These are phyloP conservation scores for Diaporthe velutina DNA, from an alignment of 2,329 filamentous ascomycete genomes.

Conservation along the genomic window DNA sequence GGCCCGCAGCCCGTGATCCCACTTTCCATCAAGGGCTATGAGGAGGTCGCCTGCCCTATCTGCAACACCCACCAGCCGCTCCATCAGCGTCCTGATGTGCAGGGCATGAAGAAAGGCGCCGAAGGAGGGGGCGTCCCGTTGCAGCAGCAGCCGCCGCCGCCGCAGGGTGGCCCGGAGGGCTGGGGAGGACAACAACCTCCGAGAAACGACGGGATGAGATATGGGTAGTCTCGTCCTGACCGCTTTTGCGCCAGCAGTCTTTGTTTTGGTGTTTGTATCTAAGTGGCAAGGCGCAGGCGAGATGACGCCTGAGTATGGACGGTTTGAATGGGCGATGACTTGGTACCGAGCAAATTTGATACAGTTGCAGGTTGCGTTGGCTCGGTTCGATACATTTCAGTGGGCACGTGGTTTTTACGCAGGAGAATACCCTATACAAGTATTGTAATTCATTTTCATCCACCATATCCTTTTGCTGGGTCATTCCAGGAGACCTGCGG, in stretches of 20 bases:
- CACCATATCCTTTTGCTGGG: too few species aligned
- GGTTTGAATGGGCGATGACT: background rate
- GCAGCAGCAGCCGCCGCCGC: constrained; percentile 50
- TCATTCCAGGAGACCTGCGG: too few species aligned
- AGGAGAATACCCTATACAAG: constrained; percentile 27
- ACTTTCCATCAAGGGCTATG: constrained; percentile 75
- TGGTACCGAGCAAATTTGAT: background rate
- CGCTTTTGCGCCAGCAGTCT: background rate
- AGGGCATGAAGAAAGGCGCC: constrained; percentile 58
- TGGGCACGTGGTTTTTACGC: background rate
- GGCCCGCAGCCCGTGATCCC: constrained; percentile 74
- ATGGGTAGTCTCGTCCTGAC: constrained; percentile 58
- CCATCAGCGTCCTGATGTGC: constrained; percentile 68
- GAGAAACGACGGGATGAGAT: constrained; percentile 47
- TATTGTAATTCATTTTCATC: constrained; percentile 18
- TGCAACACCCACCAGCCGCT: constrained; percentile 82
- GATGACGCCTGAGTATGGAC: background rate
- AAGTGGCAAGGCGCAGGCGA: background rate
- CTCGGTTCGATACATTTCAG: background rate
- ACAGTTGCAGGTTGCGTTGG: background rate
- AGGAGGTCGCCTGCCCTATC: constrained; percentile 79
- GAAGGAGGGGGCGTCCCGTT: constrained; percentile 54
- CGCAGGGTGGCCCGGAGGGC: constrained; percentile 50
- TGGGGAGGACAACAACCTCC: constrained; percentile 44
- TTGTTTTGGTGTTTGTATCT: background rate